phyloP scores from a whole-genome alignment of 129 eudicot genomes.

The Tagetes patula region DNA sequence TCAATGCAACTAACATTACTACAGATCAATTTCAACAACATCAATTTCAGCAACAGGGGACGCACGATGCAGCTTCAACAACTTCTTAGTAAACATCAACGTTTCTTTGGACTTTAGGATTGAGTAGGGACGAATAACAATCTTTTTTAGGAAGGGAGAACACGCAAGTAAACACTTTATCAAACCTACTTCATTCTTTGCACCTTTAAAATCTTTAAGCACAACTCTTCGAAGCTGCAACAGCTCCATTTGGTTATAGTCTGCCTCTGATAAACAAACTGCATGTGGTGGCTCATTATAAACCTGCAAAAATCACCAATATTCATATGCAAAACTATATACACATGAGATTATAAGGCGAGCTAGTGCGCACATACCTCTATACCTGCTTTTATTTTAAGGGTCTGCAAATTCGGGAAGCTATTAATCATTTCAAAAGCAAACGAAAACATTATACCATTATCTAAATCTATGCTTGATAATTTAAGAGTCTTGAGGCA shows the following conservation, averaged over 20 bases:
- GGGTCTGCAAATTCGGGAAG: conserved; percentile 13
- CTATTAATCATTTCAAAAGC: conserved; percentile 9
- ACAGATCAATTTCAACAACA: neutral
- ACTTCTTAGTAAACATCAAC: neutral
- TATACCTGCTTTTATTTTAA: neutral
- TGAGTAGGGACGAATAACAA: neutral
- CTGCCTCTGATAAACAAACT: neutral
- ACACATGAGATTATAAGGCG: neutral
- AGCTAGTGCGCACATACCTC: neutral
- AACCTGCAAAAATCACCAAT: neutral
- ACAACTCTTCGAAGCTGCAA: conserved; percentile 1
- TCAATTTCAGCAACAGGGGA: neutral
- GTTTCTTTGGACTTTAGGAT: too few relatives aligned
- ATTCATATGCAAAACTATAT: neutral
- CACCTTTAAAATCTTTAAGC: neutral
- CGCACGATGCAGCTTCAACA: conserved; percentile 18
- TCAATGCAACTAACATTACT: neutral
- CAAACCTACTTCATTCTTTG: conserved; percentile 17
- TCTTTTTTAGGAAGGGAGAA: conserved; percentile 1
- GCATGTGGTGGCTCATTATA: neutral
- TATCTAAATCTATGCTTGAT: neutral
- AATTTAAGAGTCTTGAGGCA: conserved; percentile 15
- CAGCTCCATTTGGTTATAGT: neutral
- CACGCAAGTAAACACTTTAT: conserved; percentile 16
- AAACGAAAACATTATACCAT: neutral